Conservation (phyloP, 139 green algal species). For the Nannochloris sp. region DNA sequence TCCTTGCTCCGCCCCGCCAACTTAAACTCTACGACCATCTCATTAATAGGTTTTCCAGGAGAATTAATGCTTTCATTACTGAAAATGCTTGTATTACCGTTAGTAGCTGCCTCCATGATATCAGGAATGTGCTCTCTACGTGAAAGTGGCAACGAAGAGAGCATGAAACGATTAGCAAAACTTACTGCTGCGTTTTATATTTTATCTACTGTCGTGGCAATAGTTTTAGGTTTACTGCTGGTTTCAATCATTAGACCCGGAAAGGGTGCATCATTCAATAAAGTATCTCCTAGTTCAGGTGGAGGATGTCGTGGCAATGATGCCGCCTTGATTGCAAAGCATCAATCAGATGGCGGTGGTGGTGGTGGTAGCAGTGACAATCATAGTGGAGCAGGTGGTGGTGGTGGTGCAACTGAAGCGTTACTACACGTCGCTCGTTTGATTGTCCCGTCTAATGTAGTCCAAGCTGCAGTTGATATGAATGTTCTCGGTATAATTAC, state of each 20-base stretch:
- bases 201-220: conserved; percentile 26
- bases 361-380: conserved; percentile 7
- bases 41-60: conserved; percentile 32
- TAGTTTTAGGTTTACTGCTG: conserved; percentile 34
- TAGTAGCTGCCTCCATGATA: conserved; percentile 42
- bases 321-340: neutral
- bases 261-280: conserved; percentile 1
- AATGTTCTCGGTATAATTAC: conserved; percentile 53
- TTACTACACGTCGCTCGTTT: conserved; percentile 29
- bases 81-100: conserved; percentile 44
- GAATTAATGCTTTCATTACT: conserved; percentile 48
- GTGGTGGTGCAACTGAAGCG: conserved; percentile 8
- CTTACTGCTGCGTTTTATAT: conserved; percentile 29
- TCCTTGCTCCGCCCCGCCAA: conserved; percentile 2
- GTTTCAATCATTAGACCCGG: conserved; percentile 35
- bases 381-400: neutral
- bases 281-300: neutral
- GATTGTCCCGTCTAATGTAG: conserved; percentile 41
- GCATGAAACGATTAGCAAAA: conserved; percentile 8
- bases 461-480: conserved; percentile 32
- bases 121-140: conserved; percentile 31
- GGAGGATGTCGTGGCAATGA: neutral
- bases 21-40: neutral
- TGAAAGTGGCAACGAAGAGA: neutral
- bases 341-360: neutral